phyloP scores from a whole-genome alignment of 75 land plant genomes.

The Gnetum montanum region DNA sequence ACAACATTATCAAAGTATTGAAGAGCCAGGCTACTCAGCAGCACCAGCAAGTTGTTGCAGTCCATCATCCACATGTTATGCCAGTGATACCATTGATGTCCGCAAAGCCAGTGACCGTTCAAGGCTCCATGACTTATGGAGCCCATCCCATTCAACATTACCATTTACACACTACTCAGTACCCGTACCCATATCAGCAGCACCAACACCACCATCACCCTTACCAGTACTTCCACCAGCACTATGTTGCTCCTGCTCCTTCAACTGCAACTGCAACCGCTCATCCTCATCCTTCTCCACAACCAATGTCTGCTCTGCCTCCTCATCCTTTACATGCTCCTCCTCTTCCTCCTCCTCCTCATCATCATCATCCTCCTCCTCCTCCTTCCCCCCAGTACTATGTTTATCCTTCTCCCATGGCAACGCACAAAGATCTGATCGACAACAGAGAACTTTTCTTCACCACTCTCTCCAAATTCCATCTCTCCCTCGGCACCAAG shows the following conservation, averaged over 20 bases:
- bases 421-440: conserved; percentile 23
- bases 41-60: no score
- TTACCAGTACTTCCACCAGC: background rate
- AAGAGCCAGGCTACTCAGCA: no score
- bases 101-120: no score
- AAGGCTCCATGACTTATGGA: no score
- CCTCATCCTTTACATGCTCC: no score
- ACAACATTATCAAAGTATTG: no score
- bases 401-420: conserved; percentile 25
- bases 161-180: no score
- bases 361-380: background rate
- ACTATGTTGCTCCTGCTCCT: background rate
- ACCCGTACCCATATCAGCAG: background rate
- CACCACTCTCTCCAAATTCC: conserved; percentile 38
- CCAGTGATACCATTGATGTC: no score
- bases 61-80: no score
- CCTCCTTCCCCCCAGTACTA: background rate
- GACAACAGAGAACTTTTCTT: conserved; percentile 19
- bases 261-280: background rate
- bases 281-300: background rate
- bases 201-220: background rate
- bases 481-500: conserved; percentile 25
- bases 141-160: no score
- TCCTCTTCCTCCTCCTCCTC: background rate
- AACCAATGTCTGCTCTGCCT: no score